Evolutionary conservation across 2,329 filamentous ascomycete species (phyloP).

Genomic region (Phaeosphaeria sp.): DNA sequence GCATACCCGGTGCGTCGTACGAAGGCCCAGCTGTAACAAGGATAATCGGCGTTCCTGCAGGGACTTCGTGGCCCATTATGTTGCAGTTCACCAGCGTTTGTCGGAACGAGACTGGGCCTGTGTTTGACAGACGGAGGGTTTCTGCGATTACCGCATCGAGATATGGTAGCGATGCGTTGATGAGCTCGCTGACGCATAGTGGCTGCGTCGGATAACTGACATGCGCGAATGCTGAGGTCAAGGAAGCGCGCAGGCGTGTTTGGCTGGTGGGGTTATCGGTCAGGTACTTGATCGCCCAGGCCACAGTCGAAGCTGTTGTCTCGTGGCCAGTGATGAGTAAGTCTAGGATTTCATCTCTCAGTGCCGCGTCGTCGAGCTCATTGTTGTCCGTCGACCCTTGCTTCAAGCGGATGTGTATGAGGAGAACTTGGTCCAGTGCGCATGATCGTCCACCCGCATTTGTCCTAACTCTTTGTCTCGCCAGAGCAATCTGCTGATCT

Average conservation of each 20-base stretch:
- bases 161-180: slow-evolving; percentile 3
- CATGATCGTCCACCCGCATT: neutral
- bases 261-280: slow-evolving; percentile 9
- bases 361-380: neutral
- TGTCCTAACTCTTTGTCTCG: neutral
- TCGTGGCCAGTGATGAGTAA: slow-evolving; percentile 16
- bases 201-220: neutral
- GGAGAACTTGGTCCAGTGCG: slow-evolving; percentile 7
- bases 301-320: slow-evolving; percentile 11
- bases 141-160: slow-evolving; percentile 13
- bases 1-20: slow-evolving; percentile 1
- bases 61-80: slow-evolving; percentile 8
- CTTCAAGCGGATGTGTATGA: slow-evolving; percentile 1
- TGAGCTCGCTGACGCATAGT: neutral
- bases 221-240: slow-evolving; percentile 3
- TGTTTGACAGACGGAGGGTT: slow-evolving; percentile 5
- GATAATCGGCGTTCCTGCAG: slow-evolving; percentile 8
- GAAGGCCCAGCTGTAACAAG: slow-evolving; percentile 13
- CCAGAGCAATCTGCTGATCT: neutral
- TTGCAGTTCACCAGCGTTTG: slow-evolving; percentile 5
- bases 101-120: slow-evolving; percentile 7
- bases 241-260: slow-evolving; percentile 2
- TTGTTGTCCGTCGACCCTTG: neutral
- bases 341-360: slow-evolving; percentile 12
- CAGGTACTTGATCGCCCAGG: slow-evolving; percentile 13